Evolutionary conservation across 1,139 yeast species (phyloP).

Genomic region (Blastobotrys persicus): DNA sequence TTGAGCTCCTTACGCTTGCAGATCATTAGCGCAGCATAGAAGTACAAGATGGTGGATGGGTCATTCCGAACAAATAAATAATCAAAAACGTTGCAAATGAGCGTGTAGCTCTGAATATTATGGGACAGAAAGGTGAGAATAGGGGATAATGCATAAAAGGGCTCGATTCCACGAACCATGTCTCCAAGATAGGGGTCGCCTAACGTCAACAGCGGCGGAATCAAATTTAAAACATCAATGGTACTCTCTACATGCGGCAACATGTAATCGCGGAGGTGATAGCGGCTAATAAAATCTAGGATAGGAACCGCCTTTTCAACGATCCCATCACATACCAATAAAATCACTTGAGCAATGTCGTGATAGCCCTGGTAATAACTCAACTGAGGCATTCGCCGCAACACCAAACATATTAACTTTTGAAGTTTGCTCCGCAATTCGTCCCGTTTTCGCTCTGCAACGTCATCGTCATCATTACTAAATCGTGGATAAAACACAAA

Average conservation of each 20-base stretch:
- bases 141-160: constrained; percentile 70
- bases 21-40: constrained; percentile 55
- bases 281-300: constrained; percentile 57
- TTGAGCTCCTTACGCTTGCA: constrained; percentile 45
- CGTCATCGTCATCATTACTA: constrained; percentile 26
- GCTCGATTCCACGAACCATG: constrained; percentile 47
- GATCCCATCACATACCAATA: constrained; percentile 51
- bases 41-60: constrained; percentile 46
- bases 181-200: constrained; percentile 54
- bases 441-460: constrained; percentile 10
- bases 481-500: constrained; percentile 41
- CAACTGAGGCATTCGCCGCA: constrained; percentile 60
- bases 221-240: constrained; percentile 58
- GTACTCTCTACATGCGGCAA: constrained; percentile 65
- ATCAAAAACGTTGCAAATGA: constrained; percentile 61
- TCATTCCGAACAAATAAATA: constrained; percentile 51
- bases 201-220: constrained; percentile 57
- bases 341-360: constrained; percentile 73
- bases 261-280: constrained; percentile 82
- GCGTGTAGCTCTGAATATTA: constrained; percentile 53
- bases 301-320: constrained; percentile 40
- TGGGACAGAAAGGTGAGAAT: constrained; percentile 78
- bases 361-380: constrained; percentile 92
- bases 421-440: constrained; percentile 43
- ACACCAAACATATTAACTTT: constrained; percentile 51